Conservation (phyloP, 2,329 filamentous ascomycete species). For the Torrubiellomyces zombiae region DNA sequence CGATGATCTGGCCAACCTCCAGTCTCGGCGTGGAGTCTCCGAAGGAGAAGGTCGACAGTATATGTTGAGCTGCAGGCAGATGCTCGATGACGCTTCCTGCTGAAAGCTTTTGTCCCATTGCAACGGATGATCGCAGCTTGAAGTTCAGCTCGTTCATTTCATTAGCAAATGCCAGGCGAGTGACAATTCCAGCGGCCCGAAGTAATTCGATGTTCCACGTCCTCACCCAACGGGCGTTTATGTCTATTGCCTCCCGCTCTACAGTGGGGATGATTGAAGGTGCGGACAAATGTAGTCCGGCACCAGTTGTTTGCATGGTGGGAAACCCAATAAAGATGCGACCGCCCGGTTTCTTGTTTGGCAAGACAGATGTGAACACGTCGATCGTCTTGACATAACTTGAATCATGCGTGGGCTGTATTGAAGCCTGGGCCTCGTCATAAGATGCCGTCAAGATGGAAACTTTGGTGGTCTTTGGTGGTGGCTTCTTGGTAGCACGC, state of each 20-base stretch:
- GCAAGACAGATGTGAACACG: constrained; percentile 80
- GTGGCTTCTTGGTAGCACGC: constrained; percentile 91
- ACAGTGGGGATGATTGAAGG: constrained; percentile 95
- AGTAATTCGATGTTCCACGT: constrained; percentile 94
- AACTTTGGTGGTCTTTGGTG: constrained; percentile 72
- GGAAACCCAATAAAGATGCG: constrained; percentile 96
- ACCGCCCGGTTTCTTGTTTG: constrained; percentile 64
- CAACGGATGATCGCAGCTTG: constrained; percentile 34
- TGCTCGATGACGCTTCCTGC: constrained; percentile 48
- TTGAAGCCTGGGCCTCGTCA: constrained; percentile 56
- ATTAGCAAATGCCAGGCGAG: constrained; percentile 70
- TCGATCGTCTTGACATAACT: constrained; percentile 45
- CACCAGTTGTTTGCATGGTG: constrained; percentile 89
- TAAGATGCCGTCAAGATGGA: constrained; percentile 85
- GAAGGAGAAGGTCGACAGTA: constrained; percentile 76
- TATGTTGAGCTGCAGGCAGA: constrained; percentile 66
- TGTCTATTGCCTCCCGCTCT: constrained; percentile 87
- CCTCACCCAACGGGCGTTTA: constrained; percentile 88
- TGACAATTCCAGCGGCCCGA: constrained; percentile 76
- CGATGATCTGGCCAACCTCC: constrained; percentile 70
- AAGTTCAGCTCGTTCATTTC: constrained; percentile 66
- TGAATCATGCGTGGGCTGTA: constrained; percentile 26
- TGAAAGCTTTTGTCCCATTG: constrained; percentile 34
- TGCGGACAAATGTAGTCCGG: constrained; percentile 85
- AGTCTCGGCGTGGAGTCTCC: constrained; percentile 77